A percentile compares a stretch with the other conserved stretches of the same genome.
Conservation (phyloP, 2,329 filamentous ascomycete genomes). For the Coniochaeta sp. region DNA sequence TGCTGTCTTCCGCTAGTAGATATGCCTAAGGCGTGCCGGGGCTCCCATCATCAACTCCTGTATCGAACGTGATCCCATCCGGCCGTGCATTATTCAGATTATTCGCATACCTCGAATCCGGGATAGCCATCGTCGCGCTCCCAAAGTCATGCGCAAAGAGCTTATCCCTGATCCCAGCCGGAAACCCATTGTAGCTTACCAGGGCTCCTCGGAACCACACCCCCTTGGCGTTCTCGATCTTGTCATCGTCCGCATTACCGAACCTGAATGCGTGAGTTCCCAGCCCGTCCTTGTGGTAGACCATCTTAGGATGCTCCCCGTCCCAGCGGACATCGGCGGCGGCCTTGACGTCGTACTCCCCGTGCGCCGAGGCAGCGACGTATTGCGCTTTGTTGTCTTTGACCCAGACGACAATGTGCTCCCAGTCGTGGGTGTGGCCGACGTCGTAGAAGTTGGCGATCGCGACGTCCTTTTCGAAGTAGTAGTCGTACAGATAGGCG, state of each 20-base stretch:
- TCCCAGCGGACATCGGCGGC: slow-evolving; percentile 19
- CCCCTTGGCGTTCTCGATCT: slow-evolving; percentile 24
- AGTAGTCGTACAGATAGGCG: slow-evolving; percentile 35
- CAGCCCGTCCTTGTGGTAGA: slow-evolving; percentile 29
- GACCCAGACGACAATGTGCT: slow-evolving; percentile 26
- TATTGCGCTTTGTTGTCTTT: slow-evolving; percentile 16
- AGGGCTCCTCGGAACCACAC: slow-evolving; percentile 25
- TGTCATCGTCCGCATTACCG: slow-evolving; percentile 13
- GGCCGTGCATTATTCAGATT: slow-evolving; percentile 13
- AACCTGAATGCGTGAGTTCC: slow-evolving; percentile 29
- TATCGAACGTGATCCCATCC: slow-evolving; percentile 12
- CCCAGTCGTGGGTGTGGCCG: slow-evolving; percentile 33
- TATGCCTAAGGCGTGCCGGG: slow-evolving; percentile 8
- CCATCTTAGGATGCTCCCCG: slow-evolving; percentile 25
- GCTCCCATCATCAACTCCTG: slow-evolving; percentile 12
- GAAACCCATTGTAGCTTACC: slow-evolving; percentile 24
- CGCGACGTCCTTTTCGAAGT: slow-evolving; percentile 37
- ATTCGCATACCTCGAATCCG: slow-evolving; percentile 12
- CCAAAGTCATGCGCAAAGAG: slow-evolving; percentile 18
- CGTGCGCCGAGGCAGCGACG: slow-evolving; percentile 24
- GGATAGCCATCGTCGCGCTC: slow-evolving; percentile 14
- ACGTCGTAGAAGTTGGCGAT: slow-evolving; percentile 17
- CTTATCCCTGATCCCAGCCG: slow-evolving; percentile 12
- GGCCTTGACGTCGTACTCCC: slow-evolving; percentile 17
- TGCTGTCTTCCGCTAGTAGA: not conserved